These are phyloP conservation scores for Heteromeles arbutifolia DNA, from an alignment of 306 rosid genomes.

Conservation along the genomic window DNA sequence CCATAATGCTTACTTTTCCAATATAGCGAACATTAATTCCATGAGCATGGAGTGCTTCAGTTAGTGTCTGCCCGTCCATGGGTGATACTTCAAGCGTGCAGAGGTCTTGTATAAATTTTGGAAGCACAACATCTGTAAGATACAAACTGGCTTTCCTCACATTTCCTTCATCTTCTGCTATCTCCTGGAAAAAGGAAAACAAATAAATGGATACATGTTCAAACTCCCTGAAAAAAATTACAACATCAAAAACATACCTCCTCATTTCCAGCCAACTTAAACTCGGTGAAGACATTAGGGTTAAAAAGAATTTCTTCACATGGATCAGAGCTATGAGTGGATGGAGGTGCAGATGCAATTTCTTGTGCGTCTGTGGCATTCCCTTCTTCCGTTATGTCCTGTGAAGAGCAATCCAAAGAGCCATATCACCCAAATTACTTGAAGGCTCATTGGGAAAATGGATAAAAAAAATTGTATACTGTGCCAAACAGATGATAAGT, in stretches of 20 bases:
- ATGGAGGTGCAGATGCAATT: slow-evolving; percentile 24
- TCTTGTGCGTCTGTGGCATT: slow-evolving; percentile 43
- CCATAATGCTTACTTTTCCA: slow-evolving; percentile 61
- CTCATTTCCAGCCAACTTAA: slow-evolving; percentile 72
- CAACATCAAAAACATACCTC: slow-evolving; percentile 37
- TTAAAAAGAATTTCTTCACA: slow-evolving; percentile 61
- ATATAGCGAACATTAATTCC: slow-evolving; percentile 95
- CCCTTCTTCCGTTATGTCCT: slow-evolving; percentile 51
- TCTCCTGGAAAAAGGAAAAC: slow-evolving; percentile 50
- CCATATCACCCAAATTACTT: background rate
- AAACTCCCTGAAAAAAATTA: background rate
- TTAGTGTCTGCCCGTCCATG: slow-evolving; percentile 96
- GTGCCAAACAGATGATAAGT: background rate
- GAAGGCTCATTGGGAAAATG: background rate
- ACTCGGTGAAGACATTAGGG: slow-evolving; percentile 92
- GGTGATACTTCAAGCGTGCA: slow-evolving; percentile 98
- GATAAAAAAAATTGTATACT: background rate
- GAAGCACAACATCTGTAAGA: slow-evolving; percentile 78
- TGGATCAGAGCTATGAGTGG: slow-evolving; percentile 29
- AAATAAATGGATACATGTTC: slow-evolving; percentile 15
- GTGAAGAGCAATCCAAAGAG: slow-evolving; percentile 11
- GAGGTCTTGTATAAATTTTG: slow-evolving; percentile 93
- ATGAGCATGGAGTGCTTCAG: slow-evolving; percentile 97
- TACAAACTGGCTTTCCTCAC: slow-evolving; percentile 78
- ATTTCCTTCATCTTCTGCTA: slow-evolving; percentile 74